Base-by-base conservation (phyloP, 495 filamentous ascomycete genomes). In the Podospora comata region DNA sequence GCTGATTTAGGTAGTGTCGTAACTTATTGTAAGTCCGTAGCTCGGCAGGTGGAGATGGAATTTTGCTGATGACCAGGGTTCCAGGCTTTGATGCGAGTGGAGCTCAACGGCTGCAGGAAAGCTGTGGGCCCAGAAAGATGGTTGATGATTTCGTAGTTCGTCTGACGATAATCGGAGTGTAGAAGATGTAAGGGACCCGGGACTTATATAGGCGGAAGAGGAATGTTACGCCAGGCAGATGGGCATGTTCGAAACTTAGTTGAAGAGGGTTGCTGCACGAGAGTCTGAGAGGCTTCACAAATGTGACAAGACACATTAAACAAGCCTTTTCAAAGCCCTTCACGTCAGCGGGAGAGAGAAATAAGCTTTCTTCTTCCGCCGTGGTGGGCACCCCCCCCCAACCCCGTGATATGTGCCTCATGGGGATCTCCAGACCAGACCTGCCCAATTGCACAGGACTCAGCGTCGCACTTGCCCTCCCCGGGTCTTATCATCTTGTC, bases 61-160 rank as follows among this genome's bases (percentile, higher is more conserved):
- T 48, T 48, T 11, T 48, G 13, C 39, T 48, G 15, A 16, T 48
- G 39, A 48, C 39, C 7, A 16, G 39, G 30, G 61, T 28, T 63
- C 61, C 61, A 48, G 61, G 61, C 18, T 48, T 48, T n/a, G 32
- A 63, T 18, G 61, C 9, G n/a, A 48, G 61, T 63, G 61, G 61
- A 63, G 48, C 61, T 19, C 30, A 63, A 20, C 61, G 30, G 61
- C 30, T 63, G 61, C 61, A 63, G 61, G 30, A 16, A 39, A 2
- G 4, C 34, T 13, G 61, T 63, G 61, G 61, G 32, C 19, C 39
- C 9, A 48, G 9, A 48, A 16, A 48, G 39, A 48, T 11, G 34
- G 34, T 39, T 39, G 34, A 39, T 16, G 39, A 48, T 9, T 48
- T 48, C 9, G 39, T 11, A 13, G 39, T 48, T 48, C 15, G 39